phyloP scores from a whole-genome alignment of 257 asterid genomes.

The Echium plantagineum region DNA sequence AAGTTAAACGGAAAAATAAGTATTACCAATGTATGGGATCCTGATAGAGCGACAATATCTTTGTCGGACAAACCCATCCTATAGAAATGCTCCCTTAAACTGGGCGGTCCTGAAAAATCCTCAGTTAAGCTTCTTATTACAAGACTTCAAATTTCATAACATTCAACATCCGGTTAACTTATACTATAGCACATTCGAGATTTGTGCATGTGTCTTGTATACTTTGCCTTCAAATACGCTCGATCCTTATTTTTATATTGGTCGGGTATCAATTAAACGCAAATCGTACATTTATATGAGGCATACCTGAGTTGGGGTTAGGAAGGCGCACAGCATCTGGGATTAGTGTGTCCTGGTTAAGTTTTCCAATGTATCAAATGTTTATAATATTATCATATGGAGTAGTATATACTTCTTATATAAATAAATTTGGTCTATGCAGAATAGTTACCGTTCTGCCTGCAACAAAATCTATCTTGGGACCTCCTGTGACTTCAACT shows the following conservation, averaged over 20 bases:
- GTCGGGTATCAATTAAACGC: too few species aligned
- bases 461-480: slow-evolving; percentile 48
- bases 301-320: slow-evolving; percentile 56
- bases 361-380: background rate
- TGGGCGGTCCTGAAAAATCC: slow-evolving; percentile 35
- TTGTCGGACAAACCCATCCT: slow-evolving; percentile 72
- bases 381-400: too few species aligned
- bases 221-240: too few species aligned
- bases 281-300: background rate
- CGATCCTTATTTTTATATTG: too few species aligned
- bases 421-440: too few species aligned
- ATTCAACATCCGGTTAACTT: too few species aligned
- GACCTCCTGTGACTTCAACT: slow-evolving; percentile 83
- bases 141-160: too few species aligned
- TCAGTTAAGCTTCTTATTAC: too few species aligned
- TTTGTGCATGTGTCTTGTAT: too few species aligned
- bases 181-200: too few species aligned
- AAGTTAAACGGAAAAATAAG: background rate
- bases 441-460: slow-evolving; percentile 56
- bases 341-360: slow-evolving; percentile 43
- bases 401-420: too few species aligned
- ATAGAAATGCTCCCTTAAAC: slow-evolving; percentile 51
- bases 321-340: slow-evolving; percentile 95
- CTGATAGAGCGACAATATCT: slow-evolving; percentile 77
- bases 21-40: slow-evolving; percentile 78